Conservation (phyloP, 1,139 yeast species). For the Yamadazyma spencermartinsiae region DNA sequence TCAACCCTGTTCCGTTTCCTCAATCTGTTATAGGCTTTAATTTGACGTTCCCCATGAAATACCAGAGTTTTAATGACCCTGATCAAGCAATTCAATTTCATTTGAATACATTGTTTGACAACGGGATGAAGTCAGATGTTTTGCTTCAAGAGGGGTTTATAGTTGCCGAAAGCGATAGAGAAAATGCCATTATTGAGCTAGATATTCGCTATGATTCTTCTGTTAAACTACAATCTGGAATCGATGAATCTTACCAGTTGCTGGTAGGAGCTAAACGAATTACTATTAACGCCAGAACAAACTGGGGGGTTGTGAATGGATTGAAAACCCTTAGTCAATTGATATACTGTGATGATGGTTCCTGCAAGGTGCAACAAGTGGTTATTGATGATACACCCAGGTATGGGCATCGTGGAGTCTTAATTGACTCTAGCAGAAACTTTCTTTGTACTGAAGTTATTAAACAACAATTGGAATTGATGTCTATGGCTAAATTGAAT, state of each 20-base stretch:
- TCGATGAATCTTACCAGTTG: constrained; percentile 42
- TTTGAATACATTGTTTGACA: not conserved
- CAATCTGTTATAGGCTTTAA: not conserved
- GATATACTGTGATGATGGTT: constrained; percentile 24
- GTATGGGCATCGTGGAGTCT: constrained; percentile 45
- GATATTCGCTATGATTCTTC: not conserved
- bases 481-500: constrained; percentile 45
- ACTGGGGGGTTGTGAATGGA: constrained; percentile 50
- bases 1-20: not conserved
- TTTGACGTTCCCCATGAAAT: not conserved
- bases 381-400: constrained; percentile 38
- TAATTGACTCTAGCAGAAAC: constrained; percentile 48
- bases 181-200: not conserved
- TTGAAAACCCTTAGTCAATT: constrained; percentile 47
- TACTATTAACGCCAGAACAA: constrained; percentile 31
- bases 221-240: constrained; percentile 21
- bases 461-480: constrained; percentile 40
- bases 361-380: constrained; percentile 35
- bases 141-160: not conserved
- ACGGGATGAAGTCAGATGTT: not conserved
- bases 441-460: constrained; percentile 32
- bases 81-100: not conserved
- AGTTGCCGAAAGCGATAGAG: not conserved
- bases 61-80: not conserved
- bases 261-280: constrained; percentile 18